Percentiles rank a stretch among this genome's conserved stretches.
Evolutionary conservation across 768 basidiomycete species (phyloP).

Genomic region (Leccinum sublutescens): DNA sequence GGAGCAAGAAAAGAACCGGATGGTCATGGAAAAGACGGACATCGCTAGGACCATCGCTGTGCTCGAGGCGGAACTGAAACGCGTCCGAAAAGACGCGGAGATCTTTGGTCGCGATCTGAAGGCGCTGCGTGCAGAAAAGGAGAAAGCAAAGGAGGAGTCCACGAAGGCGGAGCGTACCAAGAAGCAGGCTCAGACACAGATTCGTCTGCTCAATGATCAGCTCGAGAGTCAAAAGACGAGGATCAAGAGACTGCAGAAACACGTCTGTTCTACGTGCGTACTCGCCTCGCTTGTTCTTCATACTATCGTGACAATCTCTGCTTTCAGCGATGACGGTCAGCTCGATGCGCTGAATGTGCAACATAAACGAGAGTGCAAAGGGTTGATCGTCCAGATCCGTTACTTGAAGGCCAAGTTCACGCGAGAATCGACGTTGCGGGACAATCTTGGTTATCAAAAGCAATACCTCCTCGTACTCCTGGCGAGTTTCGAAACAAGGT

Average conservation of each 20-base stretch:
- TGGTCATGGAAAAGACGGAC: conserved; percentile 60
- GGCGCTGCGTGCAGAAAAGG: conserved; percentile 63
- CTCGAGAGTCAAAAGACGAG: conserved; percentile 50
- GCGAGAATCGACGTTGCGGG: conserved; percentile 78
- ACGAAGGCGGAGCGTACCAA: conserved; percentile 56
- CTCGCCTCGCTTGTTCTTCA: neutral
- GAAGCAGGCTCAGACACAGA: conserved; percentile 67
- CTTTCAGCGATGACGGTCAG: conserved; percentile 46
- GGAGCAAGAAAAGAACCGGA: conserved; percentile 62
- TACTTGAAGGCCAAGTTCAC: conserved; percentile 92
- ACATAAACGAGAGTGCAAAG: conserved; percentile 88
- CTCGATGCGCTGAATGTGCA: conserved; percentile 54
- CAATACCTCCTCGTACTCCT: conserved; percentile 79
- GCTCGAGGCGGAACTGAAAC: conserved; percentile 71
- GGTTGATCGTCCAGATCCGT: conserved; percentile 83
- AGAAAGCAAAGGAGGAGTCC: conserved; percentile 58
- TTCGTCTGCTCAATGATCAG: conserved; percentile 65
- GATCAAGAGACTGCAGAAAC: conserved; percentile 42
- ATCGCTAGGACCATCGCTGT: conserved; percentile 63
- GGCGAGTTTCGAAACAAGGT: conserved; percentile 70
- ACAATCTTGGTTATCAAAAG: conserved; percentile 83
- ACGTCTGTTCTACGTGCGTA: conserved; percentile 61
- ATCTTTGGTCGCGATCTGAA: conserved; percentile 77
- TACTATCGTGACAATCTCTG: neutral
- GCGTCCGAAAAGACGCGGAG: conserved; percentile 75